Evolutionary conservation across 768 basidiomycete genomes (phyloP).

Genomic region (Lactarius tabidus): DNA sequence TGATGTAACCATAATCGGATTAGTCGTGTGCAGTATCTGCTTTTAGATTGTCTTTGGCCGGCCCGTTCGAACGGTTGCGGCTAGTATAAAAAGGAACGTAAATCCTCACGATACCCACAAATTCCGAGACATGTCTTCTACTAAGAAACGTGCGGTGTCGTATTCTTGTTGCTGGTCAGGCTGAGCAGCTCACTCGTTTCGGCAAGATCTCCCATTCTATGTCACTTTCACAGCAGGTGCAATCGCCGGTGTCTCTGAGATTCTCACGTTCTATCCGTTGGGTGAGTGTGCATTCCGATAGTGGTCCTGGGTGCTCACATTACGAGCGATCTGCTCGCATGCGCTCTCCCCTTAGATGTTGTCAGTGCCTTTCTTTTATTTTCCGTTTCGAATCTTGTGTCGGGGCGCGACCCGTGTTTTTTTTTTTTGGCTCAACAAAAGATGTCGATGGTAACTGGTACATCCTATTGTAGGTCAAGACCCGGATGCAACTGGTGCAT

Average conservation of each 20-base stretch:
- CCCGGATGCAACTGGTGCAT: constrained; percentile 94
- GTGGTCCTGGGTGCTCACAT: constrained; percentile 3
- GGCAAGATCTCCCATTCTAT: constrained; percentile 73
- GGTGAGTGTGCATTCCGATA: constrained; percentile 45
- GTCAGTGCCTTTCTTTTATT: constrained; percentile 44
- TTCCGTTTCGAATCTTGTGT: neutral
- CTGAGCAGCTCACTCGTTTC: neutral
- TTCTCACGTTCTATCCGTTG: constrained; percentile 84
- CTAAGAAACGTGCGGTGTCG: constrained; percentile 23
- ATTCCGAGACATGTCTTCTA: constrained; percentile 17
- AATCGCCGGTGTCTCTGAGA: constrained; percentile 87
- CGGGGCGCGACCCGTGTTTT: neutral
- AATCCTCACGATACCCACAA: neutral
- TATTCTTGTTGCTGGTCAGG: neutral
- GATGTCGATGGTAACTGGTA: constrained; percentile 2
- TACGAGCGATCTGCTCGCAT: neutral
- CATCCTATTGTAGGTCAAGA: constrained; percentile 77
- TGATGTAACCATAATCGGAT: neutral
- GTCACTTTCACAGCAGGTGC: constrained; percentile 95
- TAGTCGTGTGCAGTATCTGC: neutral
- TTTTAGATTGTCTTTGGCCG: neutral
- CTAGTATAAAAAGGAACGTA: neutral
- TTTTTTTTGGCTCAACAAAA: neutral
- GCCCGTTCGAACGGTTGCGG: neutral
- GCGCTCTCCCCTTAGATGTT: constrained; percentile 56